Evolutionary conservation across 768 basidiomycete genomes (phyloP).

Genomic region (Daedaleopsis sinensis): DNA sequence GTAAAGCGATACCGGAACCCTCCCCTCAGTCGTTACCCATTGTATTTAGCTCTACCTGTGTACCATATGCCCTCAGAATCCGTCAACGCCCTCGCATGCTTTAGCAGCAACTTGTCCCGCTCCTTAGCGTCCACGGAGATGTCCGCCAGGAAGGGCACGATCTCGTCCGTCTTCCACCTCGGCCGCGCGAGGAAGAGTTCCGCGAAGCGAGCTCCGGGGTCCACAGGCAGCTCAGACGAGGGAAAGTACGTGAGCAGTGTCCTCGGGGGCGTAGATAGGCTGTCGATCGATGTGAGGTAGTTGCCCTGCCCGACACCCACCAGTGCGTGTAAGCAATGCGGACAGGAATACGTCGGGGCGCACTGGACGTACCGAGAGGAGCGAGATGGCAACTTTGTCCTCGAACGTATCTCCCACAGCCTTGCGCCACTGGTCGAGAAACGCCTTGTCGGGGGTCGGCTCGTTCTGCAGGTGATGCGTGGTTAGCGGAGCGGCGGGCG

Average conservation of each 20-base stretch:
- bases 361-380: conserved; percentile 70
- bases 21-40: conserved; percentile 35
- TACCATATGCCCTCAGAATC: conserved; percentile 73
- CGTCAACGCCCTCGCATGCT: conserved; percentile 80
- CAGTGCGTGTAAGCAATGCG: background rate
- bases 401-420: conserved; percentile 82
- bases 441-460: conserved; percentile 54
- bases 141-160: conserved; percentile 79
- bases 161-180: conserved; percentile 79
- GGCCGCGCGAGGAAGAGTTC: conserved; percentile 85
- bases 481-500: background rate
- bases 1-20: too few relatives aligned
- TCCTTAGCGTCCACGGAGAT: conserved; percentile 86
- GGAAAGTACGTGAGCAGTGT: conserved; percentile 73
- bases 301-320: conserved; percentile 59
- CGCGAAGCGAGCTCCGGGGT: conserved; percentile 79
- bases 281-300: conserved; percentile 54
- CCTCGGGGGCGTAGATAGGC: conserved; percentile 35
- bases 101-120: conserved; percentile 84
- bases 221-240: conserved; percentile 68
- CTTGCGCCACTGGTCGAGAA: conserved; percentile 69
- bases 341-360: too few relatives aligned
- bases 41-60: conserved; percentile 68
- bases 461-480: conserved; percentile 48
- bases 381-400: conserved; percentile 54